These are phyloP conservation scores for Pulveroboletus frians DNA, from an alignment of 768 basidiomycete genomes.

Conservation along the genomic window DNA sequence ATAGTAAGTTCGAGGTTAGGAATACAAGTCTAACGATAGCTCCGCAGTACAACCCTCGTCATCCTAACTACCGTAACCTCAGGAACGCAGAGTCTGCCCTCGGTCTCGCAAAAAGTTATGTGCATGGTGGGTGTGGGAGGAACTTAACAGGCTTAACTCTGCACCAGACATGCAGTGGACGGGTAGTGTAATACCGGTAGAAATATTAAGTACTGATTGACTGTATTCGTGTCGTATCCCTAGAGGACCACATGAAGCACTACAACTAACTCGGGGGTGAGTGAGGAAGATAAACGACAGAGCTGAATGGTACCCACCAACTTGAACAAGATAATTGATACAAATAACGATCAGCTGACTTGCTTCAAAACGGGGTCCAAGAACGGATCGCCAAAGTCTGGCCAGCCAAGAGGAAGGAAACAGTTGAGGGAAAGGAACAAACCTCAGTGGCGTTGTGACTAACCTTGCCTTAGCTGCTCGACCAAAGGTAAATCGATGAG, in stretches of 20 bases:
- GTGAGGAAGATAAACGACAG: constrained; percentile 1
- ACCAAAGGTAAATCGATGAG: constrained; percentile 46
- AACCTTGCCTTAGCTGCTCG: constrained; percentile 53
- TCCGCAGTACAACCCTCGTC: not conserved
- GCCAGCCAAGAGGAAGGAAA: not conserved
- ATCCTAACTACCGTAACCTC: not conserved
- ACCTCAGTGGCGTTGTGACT: constrained; percentile 1
- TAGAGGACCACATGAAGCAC: not conserved
- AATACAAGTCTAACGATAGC: not conserved
- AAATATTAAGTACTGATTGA: not conserved
- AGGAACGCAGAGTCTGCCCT: not conserved
- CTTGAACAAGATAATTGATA: not conserved
- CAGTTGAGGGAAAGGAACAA: constrained; percentile 2
- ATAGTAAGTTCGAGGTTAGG: not conserved
- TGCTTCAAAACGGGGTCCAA: constrained; percentile 33
- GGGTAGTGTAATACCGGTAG: not conserved
- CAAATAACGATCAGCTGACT: constrained; percentile 14
- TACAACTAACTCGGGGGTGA: not conserved
- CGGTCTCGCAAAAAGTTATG: not conserved
- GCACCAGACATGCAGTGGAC: constrained; percentile 2
- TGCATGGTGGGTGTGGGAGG: not conserved
- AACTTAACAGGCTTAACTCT: not conserved
- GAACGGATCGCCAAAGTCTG: constrained; percentile 57
- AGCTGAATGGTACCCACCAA: constrained; percentile 7
- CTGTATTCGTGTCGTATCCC: not conserved